Conservation (phyloP, 805 yeast genomes). For the Candida coleopterorum region DNA sequence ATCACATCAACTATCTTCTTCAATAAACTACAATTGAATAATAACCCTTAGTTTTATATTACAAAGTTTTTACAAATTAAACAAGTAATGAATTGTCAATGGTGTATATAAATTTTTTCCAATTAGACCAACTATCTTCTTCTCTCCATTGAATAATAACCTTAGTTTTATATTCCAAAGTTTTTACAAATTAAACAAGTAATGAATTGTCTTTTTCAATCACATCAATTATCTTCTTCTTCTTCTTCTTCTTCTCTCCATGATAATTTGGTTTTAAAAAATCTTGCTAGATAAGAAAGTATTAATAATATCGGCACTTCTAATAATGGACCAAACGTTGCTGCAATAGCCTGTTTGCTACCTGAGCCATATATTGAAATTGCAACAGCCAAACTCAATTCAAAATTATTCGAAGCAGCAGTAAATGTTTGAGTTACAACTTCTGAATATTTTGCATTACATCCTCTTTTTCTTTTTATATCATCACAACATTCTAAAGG, state of each 20-base stretch:
- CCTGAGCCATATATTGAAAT: conserved; percentile 48
- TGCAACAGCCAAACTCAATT: conserved; percentile 51
- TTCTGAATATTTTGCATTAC: conserved; percentile 37
- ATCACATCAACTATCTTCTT: no score
- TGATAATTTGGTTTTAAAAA: conserved; percentile 21
- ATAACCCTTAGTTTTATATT: no score
- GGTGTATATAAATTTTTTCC: conserved; percentile 24
- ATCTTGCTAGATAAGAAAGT: conserved; percentile 33
- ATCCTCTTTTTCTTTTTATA: conserved; percentile 20
- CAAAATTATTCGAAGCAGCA: conserved; percentile 56
- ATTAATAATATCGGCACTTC: conserved; percentile 50
- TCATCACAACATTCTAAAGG: not conserved
- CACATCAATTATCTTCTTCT: not conserved
- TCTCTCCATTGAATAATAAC: no score
- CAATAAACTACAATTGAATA: no score
- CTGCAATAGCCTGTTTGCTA: conserved; percentile 51
- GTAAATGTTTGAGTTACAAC: conserved; percentile 51
- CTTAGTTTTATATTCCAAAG: no score
- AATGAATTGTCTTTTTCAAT: no score
- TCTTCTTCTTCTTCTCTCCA: conserved; percentile 14
- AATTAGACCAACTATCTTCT: no score
- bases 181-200: no score
- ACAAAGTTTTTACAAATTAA: no score
- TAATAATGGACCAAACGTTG: conserved; percentile 56
- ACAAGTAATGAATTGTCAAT: no score